Conservation (phyloP, 2,329 filamentous ascomycete genomes). For the Metarhizium humberi region DNA sequence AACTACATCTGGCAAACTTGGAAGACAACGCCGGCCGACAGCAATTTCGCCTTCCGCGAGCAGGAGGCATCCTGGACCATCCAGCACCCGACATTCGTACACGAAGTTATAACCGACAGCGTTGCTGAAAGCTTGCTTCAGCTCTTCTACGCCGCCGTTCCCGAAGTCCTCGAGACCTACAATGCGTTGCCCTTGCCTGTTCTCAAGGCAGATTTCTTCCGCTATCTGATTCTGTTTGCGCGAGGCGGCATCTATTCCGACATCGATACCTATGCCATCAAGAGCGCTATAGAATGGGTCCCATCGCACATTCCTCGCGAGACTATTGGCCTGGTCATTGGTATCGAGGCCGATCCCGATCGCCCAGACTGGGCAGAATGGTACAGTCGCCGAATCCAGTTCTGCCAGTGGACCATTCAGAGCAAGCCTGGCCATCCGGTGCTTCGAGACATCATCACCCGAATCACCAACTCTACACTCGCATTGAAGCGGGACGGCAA, state of each 20-base stretch:
- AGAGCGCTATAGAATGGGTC: constrained; percentile 80
- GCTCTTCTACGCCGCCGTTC: constrained; percentile 76
- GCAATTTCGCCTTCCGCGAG: constrained; percentile 70
- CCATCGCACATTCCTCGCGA: constrained; percentile 67
- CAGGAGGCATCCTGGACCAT: constrained; percentile 86
- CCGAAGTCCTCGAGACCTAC: constrained; percentile 72
- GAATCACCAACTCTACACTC: constrained; percentile 76
- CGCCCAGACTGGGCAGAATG: constrained; percentile 86
- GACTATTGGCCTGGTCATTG: constrained; percentile 77
- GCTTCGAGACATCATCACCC: constrained; percentile 75
- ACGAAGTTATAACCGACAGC: constrained; percentile 93
- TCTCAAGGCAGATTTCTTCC: constrained; percentile 71
- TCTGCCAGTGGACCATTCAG: constrained; percentile 99
- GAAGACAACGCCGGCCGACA: constrained; percentile 74
- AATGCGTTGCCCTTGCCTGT: constrained; percentile 62
- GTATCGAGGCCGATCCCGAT: constrained; percentile 94
- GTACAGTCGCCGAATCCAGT: constrained; percentile 95
- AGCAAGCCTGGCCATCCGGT: constrained; percentile 90
- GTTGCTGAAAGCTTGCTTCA: constrained; percentile 73
- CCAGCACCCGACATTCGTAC: constrained; percentile 81
- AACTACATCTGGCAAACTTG: constrained; percentile 99
- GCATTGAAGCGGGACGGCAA: constrained; percentile 58
- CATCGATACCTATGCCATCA: constrained; percentile 83
- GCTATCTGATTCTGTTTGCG: constrained; percentile 58
- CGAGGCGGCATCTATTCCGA: constrained; percentile 68